Percentiles rank a stretch among this genome's conserved stretches.
These are phyloP conservation scores for Rostrohypoxylon terebratum DNA, from an alignment of 495 filamentous ascomycete species.

Conservation along the genomic window DNA sequence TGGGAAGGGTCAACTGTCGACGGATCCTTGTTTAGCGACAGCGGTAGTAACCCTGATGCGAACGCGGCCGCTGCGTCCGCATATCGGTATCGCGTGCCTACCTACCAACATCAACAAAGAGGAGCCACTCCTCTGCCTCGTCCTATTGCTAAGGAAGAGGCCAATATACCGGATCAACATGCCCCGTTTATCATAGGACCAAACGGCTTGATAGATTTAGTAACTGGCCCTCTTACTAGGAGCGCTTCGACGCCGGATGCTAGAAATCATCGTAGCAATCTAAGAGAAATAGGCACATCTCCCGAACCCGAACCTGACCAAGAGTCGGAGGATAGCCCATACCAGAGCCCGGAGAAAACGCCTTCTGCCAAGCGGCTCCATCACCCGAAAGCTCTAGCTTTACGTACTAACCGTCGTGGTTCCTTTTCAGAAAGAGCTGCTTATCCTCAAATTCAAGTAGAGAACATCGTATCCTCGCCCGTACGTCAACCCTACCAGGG, in stretches of 20 bases:
- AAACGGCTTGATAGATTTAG: conserved; percentile 48
- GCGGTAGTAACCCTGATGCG: conserved; percentile 48
- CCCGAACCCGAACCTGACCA: conserved; percentile 39
- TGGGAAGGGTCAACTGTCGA: conserved; percentile 51
- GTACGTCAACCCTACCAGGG: conserved; percentile 31
- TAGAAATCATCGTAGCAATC: conserved; percentile 40
- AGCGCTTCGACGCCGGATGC: conserved; percentile 51
- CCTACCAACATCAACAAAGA: conserved; percentile 40
- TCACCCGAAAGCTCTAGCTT: conserved; percentile 40
- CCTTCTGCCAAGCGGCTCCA: conserved; percentile 48
- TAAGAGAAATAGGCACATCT: conserved; percentile 32
- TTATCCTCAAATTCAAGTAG: conserved; percentile 32
- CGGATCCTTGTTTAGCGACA: conserved; percentile 51
- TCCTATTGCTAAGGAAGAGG: conserved; percentile 26
- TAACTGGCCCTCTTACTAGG: conserved; percentile 46
- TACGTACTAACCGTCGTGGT: conserved; percentile 41
- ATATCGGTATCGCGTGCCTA: conserved; percentile 41
- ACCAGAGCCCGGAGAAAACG: conserved; percentile 49
- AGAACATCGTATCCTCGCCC: conserved; percentile 33
- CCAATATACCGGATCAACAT: conserved; percentile 31
- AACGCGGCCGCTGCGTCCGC: conserved; percentile 37
- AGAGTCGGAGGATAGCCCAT: conserved; percentile 46
- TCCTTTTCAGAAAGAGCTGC: conserved; percentile 45
- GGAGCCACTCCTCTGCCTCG: conserved; percentile 45
- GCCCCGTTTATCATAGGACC: conserved; percentile 46